Percentiles rank a stretch among this genome's conserved stretches.
These are phyloP conservation scores for Carex pumila DNA, from an alignment of 176 grass and related monocot genomes.

Conservation along the genomic window DNA sequence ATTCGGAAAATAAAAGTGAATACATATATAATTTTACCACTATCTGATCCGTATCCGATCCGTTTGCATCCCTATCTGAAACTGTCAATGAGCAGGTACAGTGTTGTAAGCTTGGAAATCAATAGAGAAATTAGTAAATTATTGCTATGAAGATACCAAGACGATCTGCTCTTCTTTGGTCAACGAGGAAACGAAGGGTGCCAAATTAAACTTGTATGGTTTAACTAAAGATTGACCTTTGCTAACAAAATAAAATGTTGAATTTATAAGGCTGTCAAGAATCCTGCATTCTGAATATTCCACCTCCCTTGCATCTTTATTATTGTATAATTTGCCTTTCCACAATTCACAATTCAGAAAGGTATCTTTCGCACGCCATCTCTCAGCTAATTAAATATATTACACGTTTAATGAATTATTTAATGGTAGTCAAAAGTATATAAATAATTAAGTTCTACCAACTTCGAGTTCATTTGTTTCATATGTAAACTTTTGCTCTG, in stretches of 20 bases:
- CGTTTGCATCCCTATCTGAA: no score
- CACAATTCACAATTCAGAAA: background rate
- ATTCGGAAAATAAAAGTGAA: no score
- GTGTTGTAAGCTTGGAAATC: no score
- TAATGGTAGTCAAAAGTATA: background rate
- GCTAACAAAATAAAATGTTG: background rate
- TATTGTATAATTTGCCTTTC: background rate
- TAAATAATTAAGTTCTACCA: background rate
- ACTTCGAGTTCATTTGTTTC: background rate
- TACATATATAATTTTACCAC: no score
- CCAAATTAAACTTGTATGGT: background rate
- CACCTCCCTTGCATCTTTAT: background rate
- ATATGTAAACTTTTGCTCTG: background rate
- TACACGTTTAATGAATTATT: background rate
- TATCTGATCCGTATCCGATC: no score
- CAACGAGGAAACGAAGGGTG: background rate
- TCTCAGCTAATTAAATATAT: background rate
- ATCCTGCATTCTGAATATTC: background rate
- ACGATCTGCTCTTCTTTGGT: background rate
- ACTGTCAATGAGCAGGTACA: no score
- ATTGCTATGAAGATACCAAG: background rate
- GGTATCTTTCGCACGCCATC: background rate
- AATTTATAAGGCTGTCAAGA: background rate
- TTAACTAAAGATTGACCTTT: background rate
- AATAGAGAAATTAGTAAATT: background rate